Base-by-base conservation (phyloP, 306 rosid species). In the Dryas octopetala region DNA sequence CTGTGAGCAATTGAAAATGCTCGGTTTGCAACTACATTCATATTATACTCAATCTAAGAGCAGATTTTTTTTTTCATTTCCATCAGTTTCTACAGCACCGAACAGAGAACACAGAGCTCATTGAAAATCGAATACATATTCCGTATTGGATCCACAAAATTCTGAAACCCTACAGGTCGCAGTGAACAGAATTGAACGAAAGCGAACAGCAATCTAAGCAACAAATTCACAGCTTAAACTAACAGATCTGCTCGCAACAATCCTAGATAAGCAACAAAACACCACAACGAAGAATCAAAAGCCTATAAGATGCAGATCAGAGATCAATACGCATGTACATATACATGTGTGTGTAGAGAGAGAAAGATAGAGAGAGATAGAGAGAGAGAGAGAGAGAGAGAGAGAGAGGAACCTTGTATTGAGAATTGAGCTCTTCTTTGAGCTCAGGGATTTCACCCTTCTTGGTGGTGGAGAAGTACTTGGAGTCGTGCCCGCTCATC, bases 401-500 rank as follows among this genome's bases (percentile, higher is more conserved):
- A 74, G 52, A 83, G 77, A 68, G 7, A 74, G 9, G 45, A 7
- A 90, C 99, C 99, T 95, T 95, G 90, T 96, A 96, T 91, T 96
- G 99, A 72, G 99, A 96, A 92, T 96, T 96, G 77, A 96, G 99
- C 93, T 96, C 99, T 82, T 96, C 99, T 63, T 96, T 96, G 88
- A 96, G 99, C 91, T 96, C 99, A 14, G 99, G 99, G 78, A 96
- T 96, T 86, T 96, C 99, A 15, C 99, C 99, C 88, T 96, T 96
- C 83, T 96, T 96, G 50, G 99, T 96, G 80, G 99, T 96, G 64
- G 99, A 96, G 82, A 96, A 96, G 83, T 96, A 96, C 87, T 96
- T 96, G 77, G 99, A 96, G 78, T 96, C 98, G 92, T 96, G 96
- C 59, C 98, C 85, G 80, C 99, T 96, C 99, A 96, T 95, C 76